Base-by-base conservation (phyloP, 805 yeast species). In the Pichia pseudocactophila region DNA sequence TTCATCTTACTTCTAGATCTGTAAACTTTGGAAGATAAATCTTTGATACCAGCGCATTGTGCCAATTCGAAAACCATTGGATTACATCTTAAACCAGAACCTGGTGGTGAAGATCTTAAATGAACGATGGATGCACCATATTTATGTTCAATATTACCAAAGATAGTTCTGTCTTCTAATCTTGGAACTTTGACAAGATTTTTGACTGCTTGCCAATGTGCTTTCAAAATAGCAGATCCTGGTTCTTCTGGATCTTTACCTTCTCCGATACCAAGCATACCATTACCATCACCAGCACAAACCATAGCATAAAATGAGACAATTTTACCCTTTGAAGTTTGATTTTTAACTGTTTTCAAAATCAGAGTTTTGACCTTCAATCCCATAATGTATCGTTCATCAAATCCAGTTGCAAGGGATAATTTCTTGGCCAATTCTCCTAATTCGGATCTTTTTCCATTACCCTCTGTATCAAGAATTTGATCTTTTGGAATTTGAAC, bases 1-100 rank as follows among this genome's bases (percentile, higher is more conserved):
- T 89, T 89, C 95, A 92, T 87, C 40, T 82, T 82, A 66, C 90
- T 92, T 70, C 97, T 78, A 30, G 96, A 85, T 56, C 88, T 82
- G 70, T 83, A 86, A 37, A 90, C 84, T 59, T 90, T 90, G 4
- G 94, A 96, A 54, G 88, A 77, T 55, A 92, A 68, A 65, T 92
- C 98, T 63, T 82, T 84, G 62, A 92, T 87, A 49, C 98, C 98
- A 1, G 89, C 95, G 45, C 88, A 79, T 59, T 82, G 84, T 63
- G 97, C 89, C 45, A 92, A 78, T 66, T 88, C 96, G 55, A 81
- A 87, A 49, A 92, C 80, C 61, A 82, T 77, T 51, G 85, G 94
- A 65, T 89, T 89, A 36, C 88, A 96, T 54, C 97, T 74, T 46
- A 92, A 72, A 17, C 98, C 98, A 49, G 82, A 82, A 55, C 97